A percentile compares a stretch with the other conserved stretches of the same genome.
Conservation (phyloP, 2,329 filamentous ascomycete species). For the Phyllosticta ampelicida region DNA sequence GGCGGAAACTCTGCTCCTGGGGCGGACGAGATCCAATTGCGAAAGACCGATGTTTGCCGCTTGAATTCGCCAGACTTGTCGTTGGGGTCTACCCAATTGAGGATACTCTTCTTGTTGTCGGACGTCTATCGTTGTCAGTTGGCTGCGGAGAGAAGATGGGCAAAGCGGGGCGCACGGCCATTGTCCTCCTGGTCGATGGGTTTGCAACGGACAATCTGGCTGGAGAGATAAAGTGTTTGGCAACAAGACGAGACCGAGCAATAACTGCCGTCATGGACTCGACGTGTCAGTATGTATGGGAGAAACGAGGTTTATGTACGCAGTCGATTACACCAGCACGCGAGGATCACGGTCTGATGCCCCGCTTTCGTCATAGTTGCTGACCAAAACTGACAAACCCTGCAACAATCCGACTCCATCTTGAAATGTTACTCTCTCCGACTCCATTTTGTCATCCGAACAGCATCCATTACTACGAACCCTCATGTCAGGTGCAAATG, state of each 20-base stretch:
- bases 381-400: conserved; percentile 12
- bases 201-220: background rate
- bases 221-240: background rate
- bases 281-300: background rate
- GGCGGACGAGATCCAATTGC: conserved; percentile 65
- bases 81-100: conserved; percentile 68
- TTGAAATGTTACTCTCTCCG: too few relatives aligned
- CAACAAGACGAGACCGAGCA: background rate
- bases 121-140: background rate
- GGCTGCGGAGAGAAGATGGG: background rate
- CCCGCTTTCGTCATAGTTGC: conserved; percentile 10
- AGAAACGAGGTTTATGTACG: too few relatives aligned
- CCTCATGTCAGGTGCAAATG: background rate
- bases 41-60: conserved; percentile 72
- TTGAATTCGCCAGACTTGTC: conserved; percentile 89
- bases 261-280: background rate
- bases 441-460: too few relatives aligned
- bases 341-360: background rate
- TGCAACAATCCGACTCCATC: background rate
- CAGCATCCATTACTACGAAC: too few relatives aligned
- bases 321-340: too few relatives aligned
- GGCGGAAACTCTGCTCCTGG: conserved; percentile 65
- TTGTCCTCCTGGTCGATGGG: background rate
- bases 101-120: conserved; percentile 40
- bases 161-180: background rate